Base-by-base conservation (phyloP, 352 stramenopile species). In the Phytophthora cactorum region DNA sequence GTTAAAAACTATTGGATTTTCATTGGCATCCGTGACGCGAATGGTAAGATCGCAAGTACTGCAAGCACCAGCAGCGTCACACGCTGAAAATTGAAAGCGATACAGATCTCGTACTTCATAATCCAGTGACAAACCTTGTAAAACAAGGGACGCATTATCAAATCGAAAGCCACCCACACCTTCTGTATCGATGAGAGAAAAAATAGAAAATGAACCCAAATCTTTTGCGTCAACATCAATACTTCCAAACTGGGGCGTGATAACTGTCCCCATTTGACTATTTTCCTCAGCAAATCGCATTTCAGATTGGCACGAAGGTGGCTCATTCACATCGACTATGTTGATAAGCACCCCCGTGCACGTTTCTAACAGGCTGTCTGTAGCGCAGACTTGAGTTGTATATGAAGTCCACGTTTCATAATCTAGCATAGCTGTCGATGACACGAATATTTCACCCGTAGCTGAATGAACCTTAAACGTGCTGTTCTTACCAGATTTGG, bases 301-400 rank as follows among this genome's bases (percentile, higher is more conserved):
- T 65, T 75, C 50, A 4, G 52, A 34, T 10, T 53, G 58, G 15
- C 68, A 75, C 1, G 25, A 34, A 6, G 68, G 68, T 3, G 68
- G 56, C 27, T 75, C 68, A 14, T 75, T 75, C 15, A 69, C 22
- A 46, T 75, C 63, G 3, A 68, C 0, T 17, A 75, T 25, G 9
- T 58, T 31, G 2, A 72, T 66, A 28, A 29, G 11, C 4, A 63
- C 58, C 14, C 14, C 14, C 22, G 32, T 43, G 29, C 57, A 69
- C 0, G 34, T 46, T 59, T 65, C 52, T 11, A 69, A 38, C 1
- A 52, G n/a, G 25, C 7, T 38, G 25, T 75, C 68, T 0, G 68
- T 63, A 27, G 38, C 68, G 39, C 68, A 67, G 3, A 72, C 36
- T 41, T 41, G 14, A 8, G 69, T 5, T 10, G 25, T 57, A 15